Evolutionary conservation across 768 basidiomycete genomes (phyloP).

Genomic region (Tricholoma matsutake): DNA sequence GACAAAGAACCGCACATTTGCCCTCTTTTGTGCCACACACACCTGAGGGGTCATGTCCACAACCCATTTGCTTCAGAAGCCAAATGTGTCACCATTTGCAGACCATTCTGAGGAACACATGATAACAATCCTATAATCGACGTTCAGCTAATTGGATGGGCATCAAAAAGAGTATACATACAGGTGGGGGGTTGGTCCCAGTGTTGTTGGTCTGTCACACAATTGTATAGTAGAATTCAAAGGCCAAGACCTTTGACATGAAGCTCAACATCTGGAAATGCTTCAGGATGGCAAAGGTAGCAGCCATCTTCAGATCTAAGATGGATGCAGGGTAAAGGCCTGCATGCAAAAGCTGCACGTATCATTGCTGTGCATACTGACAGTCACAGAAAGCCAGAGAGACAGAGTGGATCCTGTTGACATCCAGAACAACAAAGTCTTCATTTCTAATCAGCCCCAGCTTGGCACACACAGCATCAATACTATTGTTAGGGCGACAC

Average conservation of each 20-base stretch:
- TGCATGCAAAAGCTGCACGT: too few relatives aligned
- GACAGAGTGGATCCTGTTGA: neutral
- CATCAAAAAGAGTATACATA: neutral
- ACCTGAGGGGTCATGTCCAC: conserved; percentile 16
- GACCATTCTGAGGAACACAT: conserved; percentile 15
- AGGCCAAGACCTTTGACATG: too few relatives aligned
- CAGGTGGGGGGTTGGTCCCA: conserved; percentile 5
- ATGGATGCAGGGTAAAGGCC: too few relatives aligned
- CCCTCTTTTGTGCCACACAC: conserved; percentile 2
- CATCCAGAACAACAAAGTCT: neutral
- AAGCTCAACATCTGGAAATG: too few relatives aligned
- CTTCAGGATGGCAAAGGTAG: too few relatives aligned
- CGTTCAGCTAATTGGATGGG: neutral
- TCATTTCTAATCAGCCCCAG: neutral
- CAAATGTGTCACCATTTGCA: conserved; percentile 16
- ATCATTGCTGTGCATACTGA: neutral
- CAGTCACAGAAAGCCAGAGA: conserved; percentile 1
- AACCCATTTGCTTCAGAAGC: too few relatives aligned
- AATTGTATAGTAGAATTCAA: conserved; percentile 12
- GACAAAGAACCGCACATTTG: neutral
- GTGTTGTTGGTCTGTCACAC: too few relatives aligned
- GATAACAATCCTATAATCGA: conserved; percentile 20
- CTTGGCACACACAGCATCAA: too few relatives aligned
- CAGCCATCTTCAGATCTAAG: too few relatives aligned
- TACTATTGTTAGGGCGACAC: too few relatives aligned